Evolutionary conservation across 2,329 filamentous ascomycete species (phyloP), one percentile per base, ranked within the genome.

Genomic region (Amesomyces nigricolor): DNA sequence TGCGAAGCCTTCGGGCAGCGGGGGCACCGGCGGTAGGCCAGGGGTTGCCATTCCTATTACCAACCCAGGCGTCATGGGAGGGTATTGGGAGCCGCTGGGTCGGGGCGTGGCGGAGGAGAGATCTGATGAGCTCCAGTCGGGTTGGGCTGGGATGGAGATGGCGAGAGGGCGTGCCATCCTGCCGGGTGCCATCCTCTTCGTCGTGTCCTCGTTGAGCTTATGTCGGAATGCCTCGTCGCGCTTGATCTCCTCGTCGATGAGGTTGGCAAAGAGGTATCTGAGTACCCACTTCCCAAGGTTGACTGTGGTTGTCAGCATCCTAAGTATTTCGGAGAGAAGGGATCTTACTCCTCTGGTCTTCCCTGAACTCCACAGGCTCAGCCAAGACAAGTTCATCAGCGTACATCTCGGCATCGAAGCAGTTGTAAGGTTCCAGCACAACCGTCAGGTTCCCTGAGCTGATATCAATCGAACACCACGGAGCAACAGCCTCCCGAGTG

Each of bases 231-330:
- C 75, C 65, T 88, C 84, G 66, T 99, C 94, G 51, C 89, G 83
- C 61, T 81, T 85, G 62, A 96, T 88, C 69, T 97, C 89, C 69
- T 96, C 91, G 58, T 95, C 88, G 52, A 99, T 87, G 42, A 97
- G 77, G 53, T 88, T 87, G 9, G 87, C 85, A 72, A 99, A 99
- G 0, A 99, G 78, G 70, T 96, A 95, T 35, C 94, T 83, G 57
- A 99, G 74, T 45, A 97, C 84, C 94, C 94, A 99, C 76, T 95
- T 96, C 8, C 94, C 94, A 45, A 97, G 83, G 66, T 96, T 97
- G 70, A 97, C 89, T 94, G 61, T 26, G n/a, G 30, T n/a, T 53
- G 53, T 64, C 52, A 66, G 61, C 46, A 58, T 54, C 37, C 30
- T 32, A 38, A 4, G 38, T 37, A 3, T n/a, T 9, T 17, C 22